Evolutionary conservation across 2,329 filamentous ascomycete species (phyloP), one percentile per base, ranked within the genome.

Genomic region (Colletotrichum incanum): DNA sequence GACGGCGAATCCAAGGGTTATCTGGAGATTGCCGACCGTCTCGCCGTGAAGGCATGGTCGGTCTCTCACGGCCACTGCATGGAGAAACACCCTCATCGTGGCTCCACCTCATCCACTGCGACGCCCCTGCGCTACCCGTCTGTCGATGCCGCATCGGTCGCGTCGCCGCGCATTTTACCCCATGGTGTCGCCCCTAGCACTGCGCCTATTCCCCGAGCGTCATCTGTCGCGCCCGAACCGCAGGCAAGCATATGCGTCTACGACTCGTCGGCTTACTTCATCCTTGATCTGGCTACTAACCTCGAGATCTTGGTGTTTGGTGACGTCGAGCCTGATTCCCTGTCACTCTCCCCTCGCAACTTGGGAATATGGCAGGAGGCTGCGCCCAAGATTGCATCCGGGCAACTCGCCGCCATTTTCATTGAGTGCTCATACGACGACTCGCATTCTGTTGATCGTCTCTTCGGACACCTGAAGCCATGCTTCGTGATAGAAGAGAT

Each of bases 381-480:
- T 0, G 96, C 95, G 0, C 93, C 93, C 11, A 98, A 97, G 79
- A 91, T 99, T 34, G 93, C 87, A 0, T 84, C 87, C 0, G 94
- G 94, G 1, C 86, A 88, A 5, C 87, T 99, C 0, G 89, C 87
- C 0, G 96, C 93, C 14, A 93, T 99, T 16, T 96, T 98, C 79
- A 97, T 99, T 76, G 96, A 99, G 84, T 98, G 96, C 81, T 97
- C 94, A 73, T 99, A 96, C 80, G 93, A 94, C 73, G 93, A 98
- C 80, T 89, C 90, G 9, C 93, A 95, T 77, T 87, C 90, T 28
- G 92, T 96, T 72, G 91, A 93, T 61, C 89, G 92, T 0, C 86
- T 99, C 0, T 99, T 95, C 75, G 96, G 96, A 0, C 96, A 99
- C 77, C 85, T 99, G 18, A 94, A 94, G 47, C 96, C 96, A 0